Evolutionary conservation across 495 filamentous ascomycete genomes (phyloP), one percentile per base, ranked within the genome.

Genomic region (Elaphomyces granulatus): DNA sequence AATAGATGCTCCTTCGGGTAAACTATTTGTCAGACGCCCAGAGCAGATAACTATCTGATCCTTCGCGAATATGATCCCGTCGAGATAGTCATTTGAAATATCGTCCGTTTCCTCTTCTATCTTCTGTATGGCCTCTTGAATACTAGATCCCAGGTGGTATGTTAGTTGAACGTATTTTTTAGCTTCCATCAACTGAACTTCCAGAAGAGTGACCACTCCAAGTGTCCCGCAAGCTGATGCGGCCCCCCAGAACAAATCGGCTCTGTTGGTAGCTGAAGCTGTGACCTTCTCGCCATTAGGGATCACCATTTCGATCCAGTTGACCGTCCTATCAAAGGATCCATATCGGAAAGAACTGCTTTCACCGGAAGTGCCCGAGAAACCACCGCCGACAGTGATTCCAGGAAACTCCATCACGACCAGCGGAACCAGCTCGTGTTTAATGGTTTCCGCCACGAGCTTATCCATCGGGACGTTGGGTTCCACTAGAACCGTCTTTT

Each of bases 351-450:
- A 77, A 0, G 64, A 70, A 35, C 60, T 67, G 39, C 67, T 72
- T 45, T 74, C 70, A 12, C 67, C 71, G 1, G 64, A 61, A 0
- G 71, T 74, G 1, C 72, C 71, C 4, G 70, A 58, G 46, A 67
- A 77, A 2, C 65, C 67, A 15, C 73, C 73, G 1, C 73, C 71
- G 0, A 66, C 70, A 4, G 71, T 75, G 43, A 74, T 75, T 3
- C 72, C 69, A 4, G 70, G 70, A 41, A 75, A 77, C 38, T 66
- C 70, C 62, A 74, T 73, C 7, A 75, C 70, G 2, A 75, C 71
- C 4, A 66, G 63, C n/a, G 72, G 70, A 6, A 72, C 46, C 3
- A 72, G 46, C 6, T 56, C 59, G 20, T 69, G 42, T 32, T 51
- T 50, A 15, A 60, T 43, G 0, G 68, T 67, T 7, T 58, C 55